Evolutionary conservation across 1,284 basidiomycete genomes (phyloP).

Genomic region (Puccinia triticina): DNA sequence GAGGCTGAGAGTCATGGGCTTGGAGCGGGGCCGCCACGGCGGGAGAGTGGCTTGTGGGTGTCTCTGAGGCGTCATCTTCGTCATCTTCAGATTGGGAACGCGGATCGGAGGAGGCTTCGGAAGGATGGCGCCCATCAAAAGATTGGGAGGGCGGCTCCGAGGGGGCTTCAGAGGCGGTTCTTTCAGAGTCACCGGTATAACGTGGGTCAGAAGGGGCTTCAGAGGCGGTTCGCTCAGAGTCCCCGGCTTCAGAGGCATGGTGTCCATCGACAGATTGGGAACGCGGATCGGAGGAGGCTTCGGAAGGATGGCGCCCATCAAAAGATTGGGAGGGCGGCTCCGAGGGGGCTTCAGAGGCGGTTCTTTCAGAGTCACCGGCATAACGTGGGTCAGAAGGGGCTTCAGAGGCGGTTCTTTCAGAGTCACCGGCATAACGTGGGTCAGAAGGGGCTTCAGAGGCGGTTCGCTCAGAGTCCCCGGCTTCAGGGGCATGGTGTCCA

Average conservation of each 20-base stretch:
- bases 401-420: constrained; percentile 1
- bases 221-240: no score
- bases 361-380: no score
- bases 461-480: background rate
- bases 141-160: background rate
- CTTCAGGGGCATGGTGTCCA: background rate
- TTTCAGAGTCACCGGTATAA: background rate
- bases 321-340: background rate
- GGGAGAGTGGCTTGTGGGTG: background rate
- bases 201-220: no score
- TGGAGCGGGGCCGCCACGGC: background rate
- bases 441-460: background rate
- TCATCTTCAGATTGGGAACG: background rate
- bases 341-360: background rate
- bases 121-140: no score
- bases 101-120: no score
- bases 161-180: background rate
- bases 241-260: no score
- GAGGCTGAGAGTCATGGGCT: background rate
- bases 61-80: background rate
- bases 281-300: no score
- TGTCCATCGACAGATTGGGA: no score
- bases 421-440: background rate
- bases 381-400: no score
- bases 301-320: no score